A percentile compares a stretch with the other conserved stretches of the same genome.
phyloP scores from a whole-genome alignment of 225 moss, liverwort and hornwort species.

The Physcomitrellopsis africana region DNA sequence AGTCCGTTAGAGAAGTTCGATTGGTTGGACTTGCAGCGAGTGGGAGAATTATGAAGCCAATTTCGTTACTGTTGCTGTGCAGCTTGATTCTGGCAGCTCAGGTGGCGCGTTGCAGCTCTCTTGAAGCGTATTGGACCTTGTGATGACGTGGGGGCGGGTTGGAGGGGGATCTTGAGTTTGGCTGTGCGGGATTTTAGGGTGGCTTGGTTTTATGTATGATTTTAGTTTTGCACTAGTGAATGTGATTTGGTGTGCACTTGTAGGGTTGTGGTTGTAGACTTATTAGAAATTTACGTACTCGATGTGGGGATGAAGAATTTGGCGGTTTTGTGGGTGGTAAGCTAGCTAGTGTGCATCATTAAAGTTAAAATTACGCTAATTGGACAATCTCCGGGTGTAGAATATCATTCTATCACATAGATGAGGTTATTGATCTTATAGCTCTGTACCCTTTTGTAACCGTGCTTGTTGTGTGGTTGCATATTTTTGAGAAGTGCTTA shows the following conservation, averaged over 20 bases:
- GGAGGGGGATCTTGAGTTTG: neutral
- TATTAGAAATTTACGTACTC: neutral
- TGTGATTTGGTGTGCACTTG: neutral
- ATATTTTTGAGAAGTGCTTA: neutral
- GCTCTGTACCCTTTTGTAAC: neutral
- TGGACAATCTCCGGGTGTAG: neutral
- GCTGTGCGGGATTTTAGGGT: neutral
- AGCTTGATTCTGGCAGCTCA: conserved; percentile 32
- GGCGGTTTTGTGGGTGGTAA: neutral
- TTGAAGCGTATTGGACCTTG: neutral
- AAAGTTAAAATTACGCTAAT: neutral
- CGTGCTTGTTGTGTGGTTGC: neutral
- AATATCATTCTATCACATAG: neutral
- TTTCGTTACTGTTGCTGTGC: conserved; percentile 21
- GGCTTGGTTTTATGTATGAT: neutral
- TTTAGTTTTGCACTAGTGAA: neutral
- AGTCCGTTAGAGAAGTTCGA: neutral
- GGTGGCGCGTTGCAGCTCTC: conserved; percentile 5
- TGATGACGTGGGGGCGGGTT: neutral
- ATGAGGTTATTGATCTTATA: neutral
- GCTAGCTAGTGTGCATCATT: neutral
- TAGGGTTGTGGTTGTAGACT: neutral
- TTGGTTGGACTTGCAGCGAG: conserved; percentile 17
- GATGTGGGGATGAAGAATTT: neutral
- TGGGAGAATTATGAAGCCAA: neutral